These are phyloP conservation scores for Bretziella fagacearum DNA, from an alignment of 2,329 filamentous ascomycete genomes.

Conservation along the genomic window DNA sequence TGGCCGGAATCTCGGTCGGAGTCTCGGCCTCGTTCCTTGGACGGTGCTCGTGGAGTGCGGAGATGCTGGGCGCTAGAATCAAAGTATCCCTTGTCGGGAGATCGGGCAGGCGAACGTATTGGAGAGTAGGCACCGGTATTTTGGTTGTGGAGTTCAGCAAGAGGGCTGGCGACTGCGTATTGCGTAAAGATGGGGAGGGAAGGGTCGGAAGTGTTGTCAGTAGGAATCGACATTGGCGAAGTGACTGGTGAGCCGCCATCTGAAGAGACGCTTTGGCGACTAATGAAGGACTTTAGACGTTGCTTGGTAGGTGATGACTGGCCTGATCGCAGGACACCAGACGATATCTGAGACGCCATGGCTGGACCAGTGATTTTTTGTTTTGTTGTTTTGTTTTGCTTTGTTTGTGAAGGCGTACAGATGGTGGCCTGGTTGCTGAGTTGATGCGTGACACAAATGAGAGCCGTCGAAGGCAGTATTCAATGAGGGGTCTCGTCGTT, in stretches of 20 bases:
- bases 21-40: conserved; percentile 21
- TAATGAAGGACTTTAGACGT: conserved; percentile 13
- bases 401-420: not conserved
- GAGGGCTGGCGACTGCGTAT: conserved; percentile 9
- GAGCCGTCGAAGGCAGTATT: not conserved
- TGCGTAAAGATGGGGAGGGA: conserved; percentile 11
- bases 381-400: not conserved
- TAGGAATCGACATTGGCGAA: conserved; percentile 10
- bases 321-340: conserved; percentile 11
- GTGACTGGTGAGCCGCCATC: conserved; percentile 8
- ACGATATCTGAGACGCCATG: conserved; percentile 13
- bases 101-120: conserved; percentile 9
- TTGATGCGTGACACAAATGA: not conserved
- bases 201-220: conserved; percentile 8
- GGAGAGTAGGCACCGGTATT: conserved; percentile 6
- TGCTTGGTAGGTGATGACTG: conserved; percentile 11
- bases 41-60: not conserved
- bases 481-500: not conserved
- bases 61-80: not conserved
- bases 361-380: not conserved
- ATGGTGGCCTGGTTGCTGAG: not conserved
- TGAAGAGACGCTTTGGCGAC: conserved; percentile 12
- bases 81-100: conserved; percentile 6
- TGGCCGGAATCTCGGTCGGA: conserved; percentile 18
- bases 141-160: conserved; percentile 12